phyloP scores from a whole-genome alignment of 345 rosid genomes.

The Citrus inodora region DNA sequence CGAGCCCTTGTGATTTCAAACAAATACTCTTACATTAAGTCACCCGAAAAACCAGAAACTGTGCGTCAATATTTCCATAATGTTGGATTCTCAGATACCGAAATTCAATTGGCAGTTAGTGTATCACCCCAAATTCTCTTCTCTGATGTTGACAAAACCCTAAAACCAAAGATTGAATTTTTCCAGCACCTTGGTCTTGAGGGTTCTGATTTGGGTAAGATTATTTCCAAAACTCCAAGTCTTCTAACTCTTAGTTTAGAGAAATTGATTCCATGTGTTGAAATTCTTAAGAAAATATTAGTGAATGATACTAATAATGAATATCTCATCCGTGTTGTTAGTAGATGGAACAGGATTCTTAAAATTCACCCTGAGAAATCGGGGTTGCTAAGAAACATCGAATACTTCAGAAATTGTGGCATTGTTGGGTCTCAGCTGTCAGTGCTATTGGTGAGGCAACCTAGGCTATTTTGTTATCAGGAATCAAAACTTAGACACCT shows the following conservation, averaged over 20 bases:
- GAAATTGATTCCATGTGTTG: constrained; percentile 27
- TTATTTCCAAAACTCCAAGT: constrained; percentile 14
- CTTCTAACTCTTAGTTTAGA: constrained; percentile 24
- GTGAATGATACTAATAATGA: constrained; percentile 18
- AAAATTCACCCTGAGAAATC: neutral
- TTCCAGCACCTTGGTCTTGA: constrained; percentile 30
- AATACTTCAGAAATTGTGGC: constrained; percentile 26
- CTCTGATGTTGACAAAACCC: constrained; percentile 8
- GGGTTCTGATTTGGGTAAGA: constrained; percentile 23
- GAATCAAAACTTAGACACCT: constrained; percentile 18
- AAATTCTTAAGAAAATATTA: constrained; percentile 20
- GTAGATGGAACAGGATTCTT: constrained; percentile 22
- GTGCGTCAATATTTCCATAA: constrained; percentile 14
- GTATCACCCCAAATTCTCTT: constrained; percentile 26
- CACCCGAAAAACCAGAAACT: constrained; percentile 17
- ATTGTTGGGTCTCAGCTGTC: constrained; percentile 34
- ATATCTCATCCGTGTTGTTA: constrained; percentile 13
- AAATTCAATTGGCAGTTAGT: constrained; percentile 16
- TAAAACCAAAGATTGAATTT: constrained; percentile 32
- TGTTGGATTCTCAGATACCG: constrained; percentile 22
- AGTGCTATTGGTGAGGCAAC: constrained; percentile 24
- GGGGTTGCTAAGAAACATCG: constrained; percentile 23
- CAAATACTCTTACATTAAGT: constrained; percentile 4
- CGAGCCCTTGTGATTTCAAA: constrained; percentile 8
- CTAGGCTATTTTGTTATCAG: constrained; percentile 22